A percentile compares a stretch with the other conserved stretches of the same genome.
Conservation (phyloP, 78 protist genomes). For the Monocercomonoides exilis region DNA sequence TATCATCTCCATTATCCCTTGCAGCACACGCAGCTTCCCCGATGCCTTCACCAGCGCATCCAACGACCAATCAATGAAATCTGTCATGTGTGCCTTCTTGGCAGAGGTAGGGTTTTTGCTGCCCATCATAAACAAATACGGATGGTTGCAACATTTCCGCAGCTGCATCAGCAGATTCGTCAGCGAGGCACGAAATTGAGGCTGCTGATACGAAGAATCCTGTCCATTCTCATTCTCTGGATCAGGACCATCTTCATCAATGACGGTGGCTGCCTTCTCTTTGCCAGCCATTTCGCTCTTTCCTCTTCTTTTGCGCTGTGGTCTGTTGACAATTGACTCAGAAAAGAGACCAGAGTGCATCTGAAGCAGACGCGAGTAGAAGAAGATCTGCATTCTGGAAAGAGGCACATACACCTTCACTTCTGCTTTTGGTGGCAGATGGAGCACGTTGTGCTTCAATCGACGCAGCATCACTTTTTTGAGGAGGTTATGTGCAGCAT, state of each 20-base stretch:
- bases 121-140: not conserved
- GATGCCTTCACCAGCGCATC: not conserved
- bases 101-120: not conserved
- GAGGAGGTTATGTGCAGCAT: constrained; percentile 3
- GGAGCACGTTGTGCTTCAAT: constrained; percentile 21
- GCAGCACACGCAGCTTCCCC: not conserved
- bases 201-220: too few relatives aligned
- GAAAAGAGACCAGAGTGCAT: not conserved
- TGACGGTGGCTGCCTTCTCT: not conserved
- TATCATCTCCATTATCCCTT: not conserved
- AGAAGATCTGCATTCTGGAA: constrained; percentile 25
- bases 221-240: too few relatives aligned
- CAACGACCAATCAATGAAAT: too few relatives aligned
- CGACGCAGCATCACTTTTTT: constrained; percentile 25
- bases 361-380: constrained; percentile 22
- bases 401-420: constrained; percentile 10
- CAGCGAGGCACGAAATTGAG: too few relatives aligned
- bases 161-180: too few relatives aligned
- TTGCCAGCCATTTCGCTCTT: not conserved
- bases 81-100: too few relatives aligned
- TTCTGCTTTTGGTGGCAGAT: constrained; percentile 27
- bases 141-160: not conserved
- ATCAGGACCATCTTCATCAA: not conserved
- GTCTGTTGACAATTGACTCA: not conserved
- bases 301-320: not conserved